A percentile compares a stretch with the other conserved stretches of the same genome.
Evolutionary conservation across 108 stramenopile genomes (phyloP).

Genomic region (Cyclotella choctawhatcheeana): DNA sequence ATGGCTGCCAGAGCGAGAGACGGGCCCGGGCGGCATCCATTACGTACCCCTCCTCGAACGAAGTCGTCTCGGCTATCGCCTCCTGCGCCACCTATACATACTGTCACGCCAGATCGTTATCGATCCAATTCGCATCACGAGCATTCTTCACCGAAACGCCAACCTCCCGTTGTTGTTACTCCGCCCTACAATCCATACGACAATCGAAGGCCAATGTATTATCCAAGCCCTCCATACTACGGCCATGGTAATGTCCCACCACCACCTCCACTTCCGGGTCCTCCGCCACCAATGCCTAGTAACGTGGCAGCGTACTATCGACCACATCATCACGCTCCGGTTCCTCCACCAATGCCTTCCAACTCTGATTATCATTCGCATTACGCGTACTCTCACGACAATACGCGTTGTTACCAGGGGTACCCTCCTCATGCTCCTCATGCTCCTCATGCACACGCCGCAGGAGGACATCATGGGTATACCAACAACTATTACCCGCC

Average conservation of each 20-base stretch:
- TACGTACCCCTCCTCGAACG: slow-evolving; percentile 2
- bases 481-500: too few relatives aligned
- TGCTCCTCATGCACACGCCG: not conserved
- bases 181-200: slow-evolving; percentile 16
- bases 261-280: not conserved
- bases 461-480: too few relatives aligned
- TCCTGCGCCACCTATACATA: not conserved
- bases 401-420: not conserved
- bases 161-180: slow-evolving; percentile 2
- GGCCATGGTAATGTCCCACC: not conserved
- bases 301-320: not conserved
- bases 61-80: not conserved
- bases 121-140: not conserved
- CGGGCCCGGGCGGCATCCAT: not conserved
- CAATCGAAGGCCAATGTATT: not conserved
- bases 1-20: slow-evolving; percentile 4
- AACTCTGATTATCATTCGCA: not conserved
- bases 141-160: not conserved
- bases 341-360: slow-evolving; percentile 3
- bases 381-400: not conserved
- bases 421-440: not conserved
- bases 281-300: slow-evolving; percentile 5
- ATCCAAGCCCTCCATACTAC: not conserved
- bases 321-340: not conserved
- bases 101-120: slow-evolving; percentile 1